Conservation (phyloP, 306 rosid genomes). For the Trifolium repens region DNA sequence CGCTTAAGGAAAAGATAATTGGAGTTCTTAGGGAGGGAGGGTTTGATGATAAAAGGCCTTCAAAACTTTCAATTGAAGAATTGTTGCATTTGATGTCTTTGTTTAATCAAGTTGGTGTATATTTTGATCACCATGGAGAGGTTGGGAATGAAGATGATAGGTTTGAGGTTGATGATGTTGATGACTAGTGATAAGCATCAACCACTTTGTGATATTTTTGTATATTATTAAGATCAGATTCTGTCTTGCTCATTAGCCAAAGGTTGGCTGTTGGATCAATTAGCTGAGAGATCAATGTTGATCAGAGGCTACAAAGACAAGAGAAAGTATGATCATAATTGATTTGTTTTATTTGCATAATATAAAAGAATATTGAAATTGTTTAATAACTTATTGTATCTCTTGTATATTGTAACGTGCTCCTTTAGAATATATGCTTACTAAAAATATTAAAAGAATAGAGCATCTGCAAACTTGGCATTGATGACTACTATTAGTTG, state of each 20-base stretch:
- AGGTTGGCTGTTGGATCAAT: background rate
- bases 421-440: background rate
- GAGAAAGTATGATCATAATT: background rate
- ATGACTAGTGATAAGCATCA: constrained; percentile 38
- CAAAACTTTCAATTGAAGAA: constrained; percentile 63
- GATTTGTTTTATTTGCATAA: background rate
- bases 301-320: background rate
- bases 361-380: background rate
- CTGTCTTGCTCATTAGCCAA: background rate
- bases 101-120: constrained; percentile 76
- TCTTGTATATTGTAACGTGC: background rate
- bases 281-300: background rate
- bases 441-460: background rate
- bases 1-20: constrained; percentile 54
- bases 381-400: background rate
- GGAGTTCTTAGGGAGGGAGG: constrained; percentile 62
- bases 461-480: background rate
- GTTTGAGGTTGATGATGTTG: constrained; percentile 29
- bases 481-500: background rate
- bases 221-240: background rate
- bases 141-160: constrained; percentile 33
- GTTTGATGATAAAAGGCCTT: constrained; percentile 77
- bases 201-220: constrained; percentile 5
- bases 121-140: constrained; percentile 54
- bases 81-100: constrained; percentile 63